Base-by-base conservation (phyloP, 2,329 filamentous ascomycete genomes). In the Coniochaeta ligniaria region DNA sequence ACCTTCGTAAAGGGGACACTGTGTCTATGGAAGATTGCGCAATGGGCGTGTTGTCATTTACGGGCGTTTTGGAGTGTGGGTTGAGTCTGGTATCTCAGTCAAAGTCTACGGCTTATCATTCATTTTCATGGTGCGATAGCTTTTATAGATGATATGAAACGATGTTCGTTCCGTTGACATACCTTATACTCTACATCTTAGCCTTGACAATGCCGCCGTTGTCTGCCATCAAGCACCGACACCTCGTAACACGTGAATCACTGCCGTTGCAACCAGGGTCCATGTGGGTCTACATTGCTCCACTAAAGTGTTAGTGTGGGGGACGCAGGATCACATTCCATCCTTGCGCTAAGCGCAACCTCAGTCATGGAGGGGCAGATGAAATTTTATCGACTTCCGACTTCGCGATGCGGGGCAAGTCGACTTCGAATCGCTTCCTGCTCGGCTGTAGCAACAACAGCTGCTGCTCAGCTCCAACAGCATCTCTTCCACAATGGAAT, bases 401-500 rank as follows among this genome's bases (percentile, higher is more conserved):
- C 47, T 28, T 52, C 47, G 47, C 47, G 22, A 52, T 31, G 47
- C 47, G 47, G 47, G 47, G 47, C 47, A 17, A 52, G 17, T 26
- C 22, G 24, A 52, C 26, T 6, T 52, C 47, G 43, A 22, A 47
- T 20, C 20, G 24, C 24, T 47, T 24, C 22, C 22, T 47, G 20
- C 22, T 26, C 43, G 22, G 43, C 43, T 47, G 43, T 47, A 47
- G 20, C 43, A 47, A 52, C 47, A 28, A 52, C 47, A 52, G 47
- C 47, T 52, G 47, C 22, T 52, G 47, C 22, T 11, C 47, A 26
- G 43, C 26, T 17, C 6, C 22, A 17, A 22, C 43, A 24, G 20
- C 43, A 47, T 26, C 43, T 26, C 43, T 26, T 47, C 43, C 63
- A 63, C 57, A 52, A 70, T 70, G 68, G 63, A 66, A 54, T 63